These are phyloP conservation scores for Chrysanthemum lavandulifolium DNA, from an alignment of 129 eudicot species.

Conservation along the genomic window DNA sequence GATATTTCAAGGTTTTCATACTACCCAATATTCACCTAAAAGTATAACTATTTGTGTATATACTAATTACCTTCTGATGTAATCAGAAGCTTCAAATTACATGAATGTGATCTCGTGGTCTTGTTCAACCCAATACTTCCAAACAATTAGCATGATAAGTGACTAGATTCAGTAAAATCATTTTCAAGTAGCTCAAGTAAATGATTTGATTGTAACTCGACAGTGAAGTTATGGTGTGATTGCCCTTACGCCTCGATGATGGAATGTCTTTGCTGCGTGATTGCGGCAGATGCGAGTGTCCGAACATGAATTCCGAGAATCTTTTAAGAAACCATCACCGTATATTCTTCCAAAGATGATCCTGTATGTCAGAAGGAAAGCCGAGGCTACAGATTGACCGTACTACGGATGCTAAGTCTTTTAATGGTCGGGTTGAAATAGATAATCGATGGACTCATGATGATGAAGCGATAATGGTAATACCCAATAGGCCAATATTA, in stretches of 20 bases:
- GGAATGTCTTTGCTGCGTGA: constrained; percentile 81
- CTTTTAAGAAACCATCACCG: constrained; percentile 46
- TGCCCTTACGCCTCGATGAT: constrained; percentile 98
- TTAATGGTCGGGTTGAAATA: constrained; percentile 83
- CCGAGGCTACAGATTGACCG: constrained; percentile 95
- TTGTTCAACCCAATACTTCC: neutral
- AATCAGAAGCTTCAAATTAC: neutral
- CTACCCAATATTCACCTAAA: constrained; percentile 1
- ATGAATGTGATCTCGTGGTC: neutral
- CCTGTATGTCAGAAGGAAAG: constrained; percentile 87
- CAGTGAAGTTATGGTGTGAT: constrained; percentile 95
- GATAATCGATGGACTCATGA: constrained; percentile 97
- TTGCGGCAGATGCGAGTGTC: constrained; percentile 96
- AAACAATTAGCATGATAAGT: neutral
- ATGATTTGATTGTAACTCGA: neutral
- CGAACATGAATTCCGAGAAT: constrained; percentile 88
- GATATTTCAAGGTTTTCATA: constrained; percentile 75
- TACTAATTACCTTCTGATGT: neutral
- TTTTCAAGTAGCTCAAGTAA: too few species aligned
- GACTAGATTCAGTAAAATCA: too few species aligned
- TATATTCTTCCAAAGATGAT: constrained; percentile 58
- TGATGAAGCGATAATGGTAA: constrained; percentile 94
- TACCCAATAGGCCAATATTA: constrained; percentile 7
- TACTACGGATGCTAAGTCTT: constrained; percentile 69
- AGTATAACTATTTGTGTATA: neutral